Evolutionary conservation across 768 basidiomycete genomes (phyloP).

Genomic region (Astraeus odoratus): DNA sequence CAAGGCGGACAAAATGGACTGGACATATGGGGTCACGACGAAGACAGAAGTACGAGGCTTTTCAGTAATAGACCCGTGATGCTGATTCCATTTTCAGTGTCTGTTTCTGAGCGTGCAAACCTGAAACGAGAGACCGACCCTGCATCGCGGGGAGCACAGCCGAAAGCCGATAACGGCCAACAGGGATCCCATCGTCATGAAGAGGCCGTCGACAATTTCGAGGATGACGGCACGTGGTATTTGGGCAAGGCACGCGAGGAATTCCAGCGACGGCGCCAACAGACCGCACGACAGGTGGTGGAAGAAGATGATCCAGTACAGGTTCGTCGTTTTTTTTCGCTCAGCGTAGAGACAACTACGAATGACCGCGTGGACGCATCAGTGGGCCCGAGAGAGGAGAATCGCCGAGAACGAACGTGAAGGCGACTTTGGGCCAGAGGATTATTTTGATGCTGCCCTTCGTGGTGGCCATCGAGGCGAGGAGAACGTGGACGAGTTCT

Average conservation of each 20-base stretch:
- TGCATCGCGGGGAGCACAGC: constrained; percentile 4
- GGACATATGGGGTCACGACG: constrained; percentile 57
- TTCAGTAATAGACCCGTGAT: too few species aligned
- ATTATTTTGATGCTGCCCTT: constrained; percentile 68
- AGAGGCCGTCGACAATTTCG: constrained; percentile 21
- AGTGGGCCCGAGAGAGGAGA: constrained; percentile 77
- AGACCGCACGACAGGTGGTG: constrained; percentile 27
- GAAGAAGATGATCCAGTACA: constrained; percentile 72
- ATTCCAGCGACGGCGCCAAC: constrained; percentile 49
- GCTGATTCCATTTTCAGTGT: constrained; percentile 16
- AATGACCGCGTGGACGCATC: constrained; percentile 10
- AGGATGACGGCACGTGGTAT: constrained; percentile 69
- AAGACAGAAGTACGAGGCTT: constrained; percentile 30
- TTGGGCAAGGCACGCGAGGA: constrained; percentile 78
- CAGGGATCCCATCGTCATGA: constrained; percentile 12
- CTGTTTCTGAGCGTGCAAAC: constrained; percentile 16
- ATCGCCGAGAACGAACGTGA: constrained; percentile 69
- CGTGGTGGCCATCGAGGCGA: constrained; percentile 57
- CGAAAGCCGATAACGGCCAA: constrained; percentile 4
- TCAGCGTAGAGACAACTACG: background rate
- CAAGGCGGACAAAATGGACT: constrained; percentile 65
- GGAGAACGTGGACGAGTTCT: constrained; percentile 61
- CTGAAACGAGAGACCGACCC: constrained; percentile 22
- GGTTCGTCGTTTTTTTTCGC: constrained; percentile 32
- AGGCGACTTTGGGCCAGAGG: constrained; percentile 72